These are phyloP conservation scores for Fusarium transvaalense DNA, from an alignment of 2,329 filamentous ascomycete species.

Conservation along the genomic window DNA sequence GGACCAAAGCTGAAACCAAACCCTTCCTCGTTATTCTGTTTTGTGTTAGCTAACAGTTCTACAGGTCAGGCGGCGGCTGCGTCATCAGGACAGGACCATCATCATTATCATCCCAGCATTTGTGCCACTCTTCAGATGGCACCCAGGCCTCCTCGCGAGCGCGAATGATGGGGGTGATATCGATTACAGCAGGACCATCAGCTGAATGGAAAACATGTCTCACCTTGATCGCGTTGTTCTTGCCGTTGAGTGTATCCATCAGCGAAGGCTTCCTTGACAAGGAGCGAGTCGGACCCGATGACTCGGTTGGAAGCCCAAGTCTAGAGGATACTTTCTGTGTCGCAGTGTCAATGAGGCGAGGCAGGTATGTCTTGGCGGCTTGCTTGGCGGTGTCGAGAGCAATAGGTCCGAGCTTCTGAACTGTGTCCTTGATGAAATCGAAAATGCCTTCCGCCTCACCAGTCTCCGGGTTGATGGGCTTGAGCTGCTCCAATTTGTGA, in stretches of 20 bases:
- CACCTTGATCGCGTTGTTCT: slow-evolving; percentile 13
- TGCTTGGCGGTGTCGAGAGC: slow-evolving; percentile 12
- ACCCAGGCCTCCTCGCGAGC: slow-evolving; percentile 15
- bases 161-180: slow-evolving; percentile 9
- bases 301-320: slow-evolving; percentile 9
- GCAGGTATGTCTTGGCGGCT: neutral
- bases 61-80: slow-evolving; percentile 18
- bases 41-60: slow-evolving; percentile 6
- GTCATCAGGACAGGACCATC: slow-evolving; percentile 26
- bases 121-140: slow-evolving; percentile 29
- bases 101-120: slow-evolving; percentile 29
- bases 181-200: neutral
- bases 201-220: slow-evolving; percentile 6
- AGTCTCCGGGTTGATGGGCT: neutral
- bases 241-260: slow-evolving; percentile 7
- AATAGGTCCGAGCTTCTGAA: slow-evolving; percentile 18
- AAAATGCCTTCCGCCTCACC: slow-evolving; percentile 17
- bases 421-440: slow-evolving; percentile 10
- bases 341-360: slow-evolving; percentile 2
- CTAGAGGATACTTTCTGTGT: slow-evolving; percentile 4
- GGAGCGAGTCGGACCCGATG: neutral
- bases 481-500: slow-evolving; percentile 9
- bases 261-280: slow-evolving; percentile 20
- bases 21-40: slow-evolving; percentile 4
- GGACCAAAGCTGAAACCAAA: neutral